These are phyloP conservation scores for Aquilaria agallochum DNA, from an alignment of 441 rosid genomes.

Conservation along the genomic window DNA sequence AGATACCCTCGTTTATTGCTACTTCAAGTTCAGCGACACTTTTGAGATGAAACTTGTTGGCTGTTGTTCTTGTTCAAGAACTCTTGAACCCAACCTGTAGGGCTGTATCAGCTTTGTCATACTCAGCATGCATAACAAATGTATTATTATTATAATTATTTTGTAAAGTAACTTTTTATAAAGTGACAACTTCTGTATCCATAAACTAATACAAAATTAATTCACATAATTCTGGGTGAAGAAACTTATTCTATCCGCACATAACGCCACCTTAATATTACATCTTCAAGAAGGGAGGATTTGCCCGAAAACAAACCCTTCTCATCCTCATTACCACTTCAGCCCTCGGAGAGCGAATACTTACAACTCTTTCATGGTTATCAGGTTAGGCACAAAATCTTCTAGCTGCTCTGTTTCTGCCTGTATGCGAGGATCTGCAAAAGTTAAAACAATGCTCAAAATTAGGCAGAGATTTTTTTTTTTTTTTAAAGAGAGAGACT, in stretches of 20 bases:
- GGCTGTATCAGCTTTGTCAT: background rate
- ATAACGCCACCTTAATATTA: too few species aligned
- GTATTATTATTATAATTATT: too few species aligned
- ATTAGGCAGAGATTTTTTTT: background rate
- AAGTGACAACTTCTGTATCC: too few species aligned
- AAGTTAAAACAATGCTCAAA: background rate
- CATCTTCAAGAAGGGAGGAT: too few species aligned
- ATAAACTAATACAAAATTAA: too few species aligned
- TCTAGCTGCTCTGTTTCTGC: constrained; percentile 34
- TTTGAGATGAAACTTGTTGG: constrained; percentile 51
- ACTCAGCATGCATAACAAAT: too few species aligned
- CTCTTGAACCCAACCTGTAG: constrained; percentile 54
- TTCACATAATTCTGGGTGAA: too few species aligned
- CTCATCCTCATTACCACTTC: too few species aligned
- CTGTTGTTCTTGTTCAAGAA: constrained; percentile 76
- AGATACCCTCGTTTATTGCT: constrained; percentile 18
- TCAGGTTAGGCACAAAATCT: constrained; percentile 5
- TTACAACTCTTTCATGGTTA: background rate
- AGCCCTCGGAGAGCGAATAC: background rate
- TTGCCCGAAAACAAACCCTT: too few species aligned
- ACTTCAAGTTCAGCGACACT: constrained; percentile 58
- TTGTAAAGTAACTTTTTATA: too few species aligned
- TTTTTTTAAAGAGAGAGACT: too few species aligned
- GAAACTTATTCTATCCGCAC: too few species aligned
- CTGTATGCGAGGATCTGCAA: constrained; percentile 49